Percentiles rank a stretch among this genome's conserved stretches.
phyloP scores from a whole-genome alignment of 2,329 filamentous ascomycete genomes.

The Dactylellina haptotyla region DNA sequence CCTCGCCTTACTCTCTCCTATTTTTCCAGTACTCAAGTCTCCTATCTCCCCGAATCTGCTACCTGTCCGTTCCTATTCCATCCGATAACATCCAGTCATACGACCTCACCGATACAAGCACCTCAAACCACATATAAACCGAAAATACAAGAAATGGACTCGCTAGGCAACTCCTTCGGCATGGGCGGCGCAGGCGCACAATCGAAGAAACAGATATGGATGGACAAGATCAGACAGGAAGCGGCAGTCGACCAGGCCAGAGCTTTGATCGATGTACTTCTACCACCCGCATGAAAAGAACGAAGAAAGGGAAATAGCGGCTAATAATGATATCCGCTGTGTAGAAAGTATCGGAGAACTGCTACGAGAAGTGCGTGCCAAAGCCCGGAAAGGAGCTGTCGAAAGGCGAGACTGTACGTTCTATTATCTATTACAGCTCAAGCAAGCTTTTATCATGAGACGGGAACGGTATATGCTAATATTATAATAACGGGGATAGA shows the following conservation, averaged over 20 bases:
- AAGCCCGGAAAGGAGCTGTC: conserved; percentile 75
- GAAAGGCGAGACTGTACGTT: conserved; percentile 67
- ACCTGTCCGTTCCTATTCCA: background rate
- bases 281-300: background rate
- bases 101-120: background rate
- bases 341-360: conserved; percentile 82
- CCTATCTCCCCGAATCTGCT: too few species aligned
- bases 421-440: background rate
- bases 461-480: background rate
- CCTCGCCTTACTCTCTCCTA: background rate
- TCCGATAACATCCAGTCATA: background rate
- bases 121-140: background rate
- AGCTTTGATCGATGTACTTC: conserved; percentile 44
- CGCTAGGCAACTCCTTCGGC: conserved; percentile 28
- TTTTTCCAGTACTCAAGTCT: too few species aligned
- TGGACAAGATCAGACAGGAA: conserved; percentile 51
- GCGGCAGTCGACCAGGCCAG: conserved; percentile 47
- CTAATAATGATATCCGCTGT: background rate
- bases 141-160: conserved; percentile 55
- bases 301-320: background rate
- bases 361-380: conserved; percentile 80
- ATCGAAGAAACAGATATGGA: conserved; percentile 45
- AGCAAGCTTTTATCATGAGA: background rate
- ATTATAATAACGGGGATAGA: conserved; percentile 61
- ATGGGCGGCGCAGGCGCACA: background rate